Percentiles rank a stretch among this genome's conserved stretches.
Evolutionary conservation across 768 basidiomycete genomes (phyloP).

Genomic region (Saitozyma podzolica): DNA sequence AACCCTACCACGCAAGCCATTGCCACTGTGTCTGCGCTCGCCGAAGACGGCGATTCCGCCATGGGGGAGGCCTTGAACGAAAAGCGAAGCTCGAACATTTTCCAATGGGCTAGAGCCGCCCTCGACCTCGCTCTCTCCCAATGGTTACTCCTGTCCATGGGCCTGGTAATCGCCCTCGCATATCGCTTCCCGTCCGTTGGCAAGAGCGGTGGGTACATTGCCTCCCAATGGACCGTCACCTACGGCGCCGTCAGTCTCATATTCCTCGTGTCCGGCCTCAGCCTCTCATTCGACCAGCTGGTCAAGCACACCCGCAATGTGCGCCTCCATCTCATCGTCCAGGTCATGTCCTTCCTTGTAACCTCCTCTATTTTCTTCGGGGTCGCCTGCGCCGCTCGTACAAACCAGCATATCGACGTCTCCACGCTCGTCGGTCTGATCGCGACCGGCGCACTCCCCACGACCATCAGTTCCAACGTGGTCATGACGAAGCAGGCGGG

Average conservation of each 20-base stretch:
- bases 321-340: conserved; percentile 44
- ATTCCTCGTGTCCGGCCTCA: conserved; percentile 46
- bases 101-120: too few species aligned
- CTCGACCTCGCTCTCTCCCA: conserved; percentile 17
- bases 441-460: conserved; percentile 28
- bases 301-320: conserved; percentile 33
- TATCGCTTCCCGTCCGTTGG: conserved; percentile 45
- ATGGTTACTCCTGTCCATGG: conserved; percentile 37
- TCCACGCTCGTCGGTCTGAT: conserved; percentile 44
- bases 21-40: too few species aligned
- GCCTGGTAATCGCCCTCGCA: conserved; percentile 28
- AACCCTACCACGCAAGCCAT: too few species aligned
- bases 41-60: too few species aligned
- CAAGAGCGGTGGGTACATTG: conserved; percentile 35
- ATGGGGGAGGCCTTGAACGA: too few species aligned
- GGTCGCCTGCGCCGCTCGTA: conserved; percentile 17
- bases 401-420: conserved; percentile 18
- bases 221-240: conserved; percentile 41
- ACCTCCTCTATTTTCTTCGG: conserved; percentile 47
- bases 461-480: conserved; percentile 35
- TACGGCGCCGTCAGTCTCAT: conserved; percentile 46
- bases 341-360: conserved; percentile 45
- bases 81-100: too few species aligned
- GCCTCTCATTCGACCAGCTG: conserved; percentile 40
- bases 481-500: conserved; percentile 48